phyloP scores from a whole-genome alignment of 2,329 filamentous ascomycete species.

The Fusarium paranaense region DNA sequence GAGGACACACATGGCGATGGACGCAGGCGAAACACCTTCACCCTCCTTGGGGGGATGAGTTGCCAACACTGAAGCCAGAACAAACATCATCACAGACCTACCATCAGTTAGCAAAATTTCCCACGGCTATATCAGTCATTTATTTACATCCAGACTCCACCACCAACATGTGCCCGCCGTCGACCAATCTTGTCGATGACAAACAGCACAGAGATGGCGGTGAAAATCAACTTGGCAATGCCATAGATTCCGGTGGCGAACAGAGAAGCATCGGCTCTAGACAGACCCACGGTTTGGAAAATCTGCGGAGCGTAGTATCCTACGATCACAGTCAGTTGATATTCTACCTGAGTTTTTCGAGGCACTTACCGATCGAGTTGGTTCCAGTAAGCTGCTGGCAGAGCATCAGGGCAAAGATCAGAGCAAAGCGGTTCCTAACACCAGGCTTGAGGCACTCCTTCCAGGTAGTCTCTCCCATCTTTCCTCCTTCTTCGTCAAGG shows the following conservation, averaged over 20 bases:
- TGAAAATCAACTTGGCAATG: slow-evolving; percentile 44
- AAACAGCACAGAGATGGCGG: slow-evolving; percentile 57
- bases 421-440: background rate
- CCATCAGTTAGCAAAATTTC: background rate
- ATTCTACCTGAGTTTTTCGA: accelerated
- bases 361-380: background rate
- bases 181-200: slow-evolving; percentile 43
- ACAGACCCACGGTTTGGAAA: slow-evolving; percentile 39
- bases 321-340: background rate
- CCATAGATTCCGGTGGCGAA: slow-evolving; percentile 47
- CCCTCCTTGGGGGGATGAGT: background rate
- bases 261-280: slow-evolving; percentile 38
- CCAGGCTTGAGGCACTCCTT: background rate
- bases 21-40: background rate
- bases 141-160: slow-evolving; percentile 8
- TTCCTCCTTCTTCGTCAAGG: background rate
- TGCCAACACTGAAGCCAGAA: background rate
- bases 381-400: background rate
- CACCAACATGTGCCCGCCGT: slow-evolving; percentile 9
- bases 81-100: background rate
- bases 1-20: background rate
- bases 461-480: background rate
- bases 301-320: background rate
- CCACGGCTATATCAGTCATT: no score
- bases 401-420: background rate